Conservation (phyloP, 2,329 filamentous ascomycete genomes). For the Hypoxylon rubiginosum region DNA sequence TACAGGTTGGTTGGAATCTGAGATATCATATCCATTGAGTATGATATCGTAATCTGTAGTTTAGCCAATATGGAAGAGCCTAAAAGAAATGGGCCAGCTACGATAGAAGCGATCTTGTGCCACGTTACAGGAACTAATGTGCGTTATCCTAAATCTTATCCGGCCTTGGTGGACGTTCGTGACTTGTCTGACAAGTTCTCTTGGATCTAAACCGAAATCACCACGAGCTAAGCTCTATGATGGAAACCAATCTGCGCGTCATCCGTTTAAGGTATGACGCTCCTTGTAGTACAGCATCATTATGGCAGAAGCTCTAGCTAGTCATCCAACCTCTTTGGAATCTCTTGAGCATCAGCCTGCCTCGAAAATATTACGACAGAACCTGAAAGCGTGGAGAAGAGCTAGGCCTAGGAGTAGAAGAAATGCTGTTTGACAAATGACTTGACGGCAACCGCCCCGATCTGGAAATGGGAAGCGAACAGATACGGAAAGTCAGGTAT, state of each 20-base stretch:
- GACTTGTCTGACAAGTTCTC: constrained; percentile 18
- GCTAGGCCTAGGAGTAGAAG: constrained; percentile 31
- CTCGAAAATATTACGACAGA: constrained; percentile 34
- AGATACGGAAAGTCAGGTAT: constrained; percentile 50
- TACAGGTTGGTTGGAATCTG: constrained; percentile 6
- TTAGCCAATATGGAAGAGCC: constrained; percentile 22
- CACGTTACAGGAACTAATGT: constrained; percentile 47
- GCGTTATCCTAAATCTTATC: constrained; percentile 36
- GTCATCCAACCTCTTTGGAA: constrained; percentile 22
- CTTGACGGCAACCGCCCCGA: constrained; percentile 46
- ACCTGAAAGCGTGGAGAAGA: constrained; percentile 32
- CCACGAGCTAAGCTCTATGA: constrained; percentile 17
- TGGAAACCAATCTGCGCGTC: constrained; percentile 39
- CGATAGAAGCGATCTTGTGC: constrained; percentile 44
- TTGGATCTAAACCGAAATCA: constrained; percentile 22
- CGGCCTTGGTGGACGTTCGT: constrained; percentile 41
- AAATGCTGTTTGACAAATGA: constrained; percentile 41
- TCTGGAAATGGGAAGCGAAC: constrained; percentile 60
- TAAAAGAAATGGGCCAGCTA: constrained; percentile 35
- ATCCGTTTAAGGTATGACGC: constrained; percentile 28
- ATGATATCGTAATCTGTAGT: constrained; percentile 11
- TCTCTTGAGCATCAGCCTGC: constrained; percentile 16
- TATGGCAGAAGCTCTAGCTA: constrained; percentile 17
- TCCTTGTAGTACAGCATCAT: constrained; percentile 32
- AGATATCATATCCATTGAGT: constrained; percentile 14